These are phyloP conservation scores for Vitis riparia DNA, from an alignment of 164 flowering plant genomes.

Conservation along the genomic window DNA sequence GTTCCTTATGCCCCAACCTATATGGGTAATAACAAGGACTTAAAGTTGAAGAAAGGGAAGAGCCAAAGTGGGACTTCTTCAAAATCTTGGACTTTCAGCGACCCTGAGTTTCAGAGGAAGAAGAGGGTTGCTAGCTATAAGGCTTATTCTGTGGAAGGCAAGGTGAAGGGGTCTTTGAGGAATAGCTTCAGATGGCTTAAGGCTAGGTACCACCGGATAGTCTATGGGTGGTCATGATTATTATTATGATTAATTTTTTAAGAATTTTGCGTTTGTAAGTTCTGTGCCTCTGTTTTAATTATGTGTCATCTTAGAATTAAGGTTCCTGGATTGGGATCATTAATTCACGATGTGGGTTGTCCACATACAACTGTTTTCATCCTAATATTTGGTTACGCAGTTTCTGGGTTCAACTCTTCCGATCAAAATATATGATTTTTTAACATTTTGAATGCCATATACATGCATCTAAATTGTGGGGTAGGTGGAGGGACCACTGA, in stretches of 20 bases:
- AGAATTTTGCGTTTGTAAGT: too few relatives aligned
- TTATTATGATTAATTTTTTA: too few relatives aligned
- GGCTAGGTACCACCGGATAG: constrained; percentile 35
- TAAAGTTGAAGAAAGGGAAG: constrained; percentile 39
- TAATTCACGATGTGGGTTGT: neutral
- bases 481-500: neutral
- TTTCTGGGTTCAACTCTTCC: neutral
- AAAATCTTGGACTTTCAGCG: constrained; percentile 33
- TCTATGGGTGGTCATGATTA: constrained; percentile 52
- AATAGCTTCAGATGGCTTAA: constrained; percentile 55
- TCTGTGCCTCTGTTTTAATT: too few relatives aligned
- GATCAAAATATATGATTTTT: neutral
- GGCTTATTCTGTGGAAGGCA: constrained; percentile 48
- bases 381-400: neutral
- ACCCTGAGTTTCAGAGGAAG: constrained; percentile 64
- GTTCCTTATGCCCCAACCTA: constrained; percentile 31
- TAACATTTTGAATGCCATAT: too few relatives aligned
- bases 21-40: constrained; percentile 22
- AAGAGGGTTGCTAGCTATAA: constrained; percentile 58
- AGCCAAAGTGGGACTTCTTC: constrained; percentile 26
- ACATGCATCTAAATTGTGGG: neutral
- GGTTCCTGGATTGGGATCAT: neutral
- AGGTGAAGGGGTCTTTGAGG: constrained; percentile 45
- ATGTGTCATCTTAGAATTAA: too few relatives aligned
- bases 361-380: neutral